Evolutionary conservation across 129 eudicot species (phyloP), one percentile per base, ranked within the genome.

Genomic region (Apium graveolens): DNA sequence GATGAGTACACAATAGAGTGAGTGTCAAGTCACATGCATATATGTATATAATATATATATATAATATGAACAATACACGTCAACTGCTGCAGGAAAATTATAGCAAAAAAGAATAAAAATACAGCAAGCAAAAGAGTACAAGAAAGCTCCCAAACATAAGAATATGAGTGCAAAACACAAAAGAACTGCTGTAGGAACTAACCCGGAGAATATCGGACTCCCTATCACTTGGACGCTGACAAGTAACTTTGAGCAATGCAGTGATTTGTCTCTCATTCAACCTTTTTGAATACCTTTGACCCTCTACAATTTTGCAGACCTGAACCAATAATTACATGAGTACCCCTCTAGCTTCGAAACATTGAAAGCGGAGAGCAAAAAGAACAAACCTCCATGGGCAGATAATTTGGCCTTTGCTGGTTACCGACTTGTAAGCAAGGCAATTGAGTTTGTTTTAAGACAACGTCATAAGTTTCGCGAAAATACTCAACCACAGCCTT

Each of bases 351-450:
- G 12, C 48, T 70, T 51, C 38, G 17, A 18, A 62, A 45, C 34
- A 37, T 1, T 70, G 38, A 20, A 39, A 77, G n/a, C n/a, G 16
- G 1, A 17, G 18, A 75, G 31, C 11, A 32, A 0, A 68, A 31
- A 69, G 65, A 43, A 65, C 74, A 16, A 60, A 93, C 98, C 97
- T 94, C 98, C 97, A 94, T 90, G 0, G 98, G 98, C 78, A 94
- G 80, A 84, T 94, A 94, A 73, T 87, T 90, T 1, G 93, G 89
- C 76, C 92, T 87, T 70, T 87, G 92, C 18, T 86, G 84, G 73
- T 87, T 94, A 63, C 98, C 98, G 66, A 94, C 98, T 90, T 91
- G 97, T 65, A 94, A 78, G 71, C 98, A 94, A 17, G 98, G 98
- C 90, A 90, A 87, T 49, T 94, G 98, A 7, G 90, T 90, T 35